Evolutionary conservation across 1,139 yeast species (phyloP), one percentile per base, ranked within the genome.

Genomic region (Suhomyces wounanorum): DNA sequence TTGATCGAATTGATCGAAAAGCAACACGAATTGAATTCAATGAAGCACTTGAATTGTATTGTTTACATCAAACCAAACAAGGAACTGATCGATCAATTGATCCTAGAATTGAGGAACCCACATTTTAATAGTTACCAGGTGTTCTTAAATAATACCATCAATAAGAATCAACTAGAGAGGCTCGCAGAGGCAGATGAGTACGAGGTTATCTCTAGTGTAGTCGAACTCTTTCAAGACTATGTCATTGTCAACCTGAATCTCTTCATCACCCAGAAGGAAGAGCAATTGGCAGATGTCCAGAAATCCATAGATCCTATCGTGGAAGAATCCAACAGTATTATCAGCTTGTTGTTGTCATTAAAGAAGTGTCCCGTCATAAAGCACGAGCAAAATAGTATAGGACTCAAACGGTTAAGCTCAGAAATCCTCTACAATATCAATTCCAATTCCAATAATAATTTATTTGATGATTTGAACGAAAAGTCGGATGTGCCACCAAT

Each of bases 121-220:
- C 91, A 85, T 61, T 95, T 90, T 69, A 81, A 85, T 41, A 78
- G 77, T 36, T 94, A 94, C 67, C 86, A 85, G 60, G 66, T 94
- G 26, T 90, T 75, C 59, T 89, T 92, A 74, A 88, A 84, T 65
- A 91, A 91, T 65, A 74, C 84, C 23, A 78, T 91, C 33, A 77
- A 83, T 49, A 92, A 92, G 68, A 75, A 84, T 35, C 88, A 89
- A 55, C 68, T 94, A 57, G 99, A 95, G 65, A 78, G 87, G 50
- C 66, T 94, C 39, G 99, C 99, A 0, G 96, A 90, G 66, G 82
- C 89, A 2, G 99, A 94, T 67, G 95, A 89, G 63, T 78, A 84
- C 60, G 99, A 92, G 63, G 83, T 84, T 7, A 88, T 95, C 8
- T 72, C 79, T 5, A 82, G 81, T 55, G 91, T 94, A 2, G 82